phyloP scores from a whole-genome alignment of 2,329 filamentous ascomycete species.

The Cladophialophora immunda region DNA sequence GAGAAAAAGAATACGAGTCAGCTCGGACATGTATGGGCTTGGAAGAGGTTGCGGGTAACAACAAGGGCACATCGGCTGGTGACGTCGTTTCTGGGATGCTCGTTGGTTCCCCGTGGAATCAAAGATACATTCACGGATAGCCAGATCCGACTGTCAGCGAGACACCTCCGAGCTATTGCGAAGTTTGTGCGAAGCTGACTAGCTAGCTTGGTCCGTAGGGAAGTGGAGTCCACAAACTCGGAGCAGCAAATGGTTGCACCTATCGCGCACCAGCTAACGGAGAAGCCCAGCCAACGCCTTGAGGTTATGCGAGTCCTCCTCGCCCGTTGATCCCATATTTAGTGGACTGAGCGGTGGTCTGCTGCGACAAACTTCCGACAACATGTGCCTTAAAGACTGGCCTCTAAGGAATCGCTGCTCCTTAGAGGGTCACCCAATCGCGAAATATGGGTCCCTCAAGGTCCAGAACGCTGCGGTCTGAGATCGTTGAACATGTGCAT shows the following conservation, averaged over 20 bases:
- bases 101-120: too few relatives aligned
- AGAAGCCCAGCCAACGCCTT: neutral
- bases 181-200: slow-evolving; percentile 1
- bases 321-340: neutral
- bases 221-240: too few relatives aligned
- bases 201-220: too few relatives aligned
- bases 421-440: too few relatives aligned
- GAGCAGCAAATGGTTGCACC: too few relatives aligned
- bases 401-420: too few relatives aligned
- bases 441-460: neutral
- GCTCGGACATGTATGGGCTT: too few relatives aligned
- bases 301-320: too few relatives aligned
- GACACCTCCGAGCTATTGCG: slow-evolving; percentile 1
- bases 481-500: neutral
- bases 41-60: too few relatives aligned
- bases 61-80: too few relatives aligned
- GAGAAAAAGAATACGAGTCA: too few relatives aligned
- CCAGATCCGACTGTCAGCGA: neutral
- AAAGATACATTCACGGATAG: neutral
- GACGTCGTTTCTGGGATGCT: too few relatives aligned
- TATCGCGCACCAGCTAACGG: neutral
- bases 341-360: slow-evolving; percentile 4
- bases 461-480: neutral
- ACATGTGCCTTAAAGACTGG: slow-evolving; percentile 4
- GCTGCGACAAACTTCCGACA: neutral